phyloP scores from a whole-genome alignment of 345 rosid species.

The Carallia pectinifolia region DNA sequence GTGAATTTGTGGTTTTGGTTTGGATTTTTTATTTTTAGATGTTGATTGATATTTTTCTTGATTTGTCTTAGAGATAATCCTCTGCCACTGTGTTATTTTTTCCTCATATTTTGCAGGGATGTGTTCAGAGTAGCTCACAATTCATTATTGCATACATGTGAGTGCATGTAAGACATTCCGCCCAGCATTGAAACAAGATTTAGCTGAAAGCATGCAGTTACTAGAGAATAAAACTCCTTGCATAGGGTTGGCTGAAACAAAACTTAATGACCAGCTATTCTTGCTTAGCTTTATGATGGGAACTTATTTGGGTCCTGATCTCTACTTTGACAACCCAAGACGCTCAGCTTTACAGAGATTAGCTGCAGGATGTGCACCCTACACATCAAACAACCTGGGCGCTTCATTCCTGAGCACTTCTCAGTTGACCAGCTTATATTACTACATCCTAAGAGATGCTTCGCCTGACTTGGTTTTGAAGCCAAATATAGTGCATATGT shows the following conservation, averaged over 20 bases:
- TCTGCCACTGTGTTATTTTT: no score
- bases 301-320: conserved; percentile 64
- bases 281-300: conserved; percentile 56
- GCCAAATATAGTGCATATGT: conserved; percentile 36
- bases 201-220: conserved; percentile 19
- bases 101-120: no score
- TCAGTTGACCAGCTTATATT: conserved; percentile 52
- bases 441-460: conserved; percentile 48
- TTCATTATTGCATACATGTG: background rate
- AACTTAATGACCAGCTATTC: conserved; percentile 42
- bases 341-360: conserved; percentile 52
- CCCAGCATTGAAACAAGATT: background rate
- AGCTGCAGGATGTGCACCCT: conserved; percentile 45
- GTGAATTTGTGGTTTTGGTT: no score
- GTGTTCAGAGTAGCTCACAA: background rate
- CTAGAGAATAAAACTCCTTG: conserved; percentile 23
- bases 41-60: no score
- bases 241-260: conserved; percentile 8
- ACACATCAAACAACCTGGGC: conserved; percentile 49
- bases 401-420: conserved; percentile 43
- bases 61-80: no score
- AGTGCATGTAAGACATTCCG: background rate
- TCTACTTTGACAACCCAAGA: conserved; percentile 60
- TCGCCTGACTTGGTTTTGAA: conserved; percentile 33
- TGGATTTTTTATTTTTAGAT: no score